Evolutionary conservation across 139 green algal genomes (phyloP).

Genomic region (Gonium pectorale): DNA sequence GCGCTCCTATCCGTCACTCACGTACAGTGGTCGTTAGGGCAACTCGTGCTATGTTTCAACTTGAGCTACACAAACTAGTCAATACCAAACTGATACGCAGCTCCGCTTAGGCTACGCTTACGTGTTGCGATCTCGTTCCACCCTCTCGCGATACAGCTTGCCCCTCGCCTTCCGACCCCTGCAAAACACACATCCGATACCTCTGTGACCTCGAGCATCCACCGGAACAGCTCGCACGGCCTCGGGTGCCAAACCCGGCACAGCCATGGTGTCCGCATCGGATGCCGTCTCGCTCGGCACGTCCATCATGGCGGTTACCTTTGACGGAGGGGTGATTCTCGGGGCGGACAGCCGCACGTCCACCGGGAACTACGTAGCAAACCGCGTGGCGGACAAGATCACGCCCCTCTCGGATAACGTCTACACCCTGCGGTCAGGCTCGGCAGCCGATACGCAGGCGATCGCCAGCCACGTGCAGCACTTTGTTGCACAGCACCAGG

Average conservation of each 20-base stretch:
- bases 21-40: too few species aligned
- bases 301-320: slow-evolving; percentile 92
- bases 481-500: slow-evolving; percentile 75
- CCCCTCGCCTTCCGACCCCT: not conserved
- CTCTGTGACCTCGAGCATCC: too few species aligned
- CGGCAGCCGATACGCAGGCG: slow-evolving; percentile 71
- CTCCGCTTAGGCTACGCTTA: too few species aligned
- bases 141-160: too few species aligned
- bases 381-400: slow-evolving; percentile 92
- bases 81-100: too few species aligned
- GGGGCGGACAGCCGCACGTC: slow-evolving; percentile 84
- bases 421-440: slow-evolving; percentile 69
- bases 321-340: slow-evolving; percentile 90
- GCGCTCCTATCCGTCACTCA: too few species aligned
- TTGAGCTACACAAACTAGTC: too few species aligned
- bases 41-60: too few species aligned
- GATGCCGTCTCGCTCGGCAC: slow-evolving; percentile 69
- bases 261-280: not conserved
- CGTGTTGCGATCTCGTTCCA: too few species aligned
- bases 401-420: slow-evolving; percentile 72
- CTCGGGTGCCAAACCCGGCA: too few species aligned
- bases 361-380: slow-evolving; percentile 93
- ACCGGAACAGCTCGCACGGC: too few species aligned
- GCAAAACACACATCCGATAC: too few species aligned
- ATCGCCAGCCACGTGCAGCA: slow-evolving; percentile 72